phyloP scores from a whole-genome alignment of 2,329 filamentous ascomycete genomes.

The Arthrobotrys entomopaga region DNA sequence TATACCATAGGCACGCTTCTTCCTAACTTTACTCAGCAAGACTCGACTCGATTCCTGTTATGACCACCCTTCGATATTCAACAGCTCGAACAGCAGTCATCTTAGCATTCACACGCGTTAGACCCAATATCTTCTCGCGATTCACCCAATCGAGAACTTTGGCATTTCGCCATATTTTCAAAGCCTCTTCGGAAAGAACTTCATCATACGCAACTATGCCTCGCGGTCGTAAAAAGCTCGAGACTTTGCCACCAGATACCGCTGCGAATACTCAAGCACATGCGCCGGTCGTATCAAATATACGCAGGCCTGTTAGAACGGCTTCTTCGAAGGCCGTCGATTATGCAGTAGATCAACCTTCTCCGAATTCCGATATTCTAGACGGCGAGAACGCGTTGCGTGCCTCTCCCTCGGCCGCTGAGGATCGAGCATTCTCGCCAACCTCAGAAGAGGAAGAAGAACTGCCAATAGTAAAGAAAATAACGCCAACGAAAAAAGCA shows the following conservation, averaged over 20 bases:
- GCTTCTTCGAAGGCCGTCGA: conserved; percentile 22
- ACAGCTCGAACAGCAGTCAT: too few relatives aligned
- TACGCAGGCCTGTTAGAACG: conserved; percentile 18
- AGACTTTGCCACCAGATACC: neutral
- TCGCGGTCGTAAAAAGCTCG: conserved; percentile 14
- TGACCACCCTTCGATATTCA: too few relatives aligned
- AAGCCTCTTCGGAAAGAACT: neutral
- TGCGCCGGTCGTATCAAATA: neutral
- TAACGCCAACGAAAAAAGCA: neutral
- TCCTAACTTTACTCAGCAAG: too few relatives aligned
- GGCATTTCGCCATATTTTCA: neutral
- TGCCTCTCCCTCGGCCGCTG: conserved; percentile 21
- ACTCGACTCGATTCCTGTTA: too few relatives aligned
- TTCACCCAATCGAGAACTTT: too few relatives aligned
- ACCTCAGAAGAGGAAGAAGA: conserved; percentile 6
- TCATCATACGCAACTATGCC: conserved; percentile 8
- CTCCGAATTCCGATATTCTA: conserved; percentile 20
- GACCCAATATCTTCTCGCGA: too few relatives aligned
- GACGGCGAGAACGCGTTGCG: conserved; percentile 20
- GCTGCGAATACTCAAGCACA: neutral
- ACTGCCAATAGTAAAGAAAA: neutral
- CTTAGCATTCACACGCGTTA: too few relatives aligned
- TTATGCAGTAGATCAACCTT: conserved; percentile 25
- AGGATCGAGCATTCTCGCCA: conserved; percentile 32
- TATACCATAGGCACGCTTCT: too few relatives aligned